Base-by-base conservation (phyloP, 2,329 filamentous ascomycete species). In the Cladobotryum mycophilum region DNA sequence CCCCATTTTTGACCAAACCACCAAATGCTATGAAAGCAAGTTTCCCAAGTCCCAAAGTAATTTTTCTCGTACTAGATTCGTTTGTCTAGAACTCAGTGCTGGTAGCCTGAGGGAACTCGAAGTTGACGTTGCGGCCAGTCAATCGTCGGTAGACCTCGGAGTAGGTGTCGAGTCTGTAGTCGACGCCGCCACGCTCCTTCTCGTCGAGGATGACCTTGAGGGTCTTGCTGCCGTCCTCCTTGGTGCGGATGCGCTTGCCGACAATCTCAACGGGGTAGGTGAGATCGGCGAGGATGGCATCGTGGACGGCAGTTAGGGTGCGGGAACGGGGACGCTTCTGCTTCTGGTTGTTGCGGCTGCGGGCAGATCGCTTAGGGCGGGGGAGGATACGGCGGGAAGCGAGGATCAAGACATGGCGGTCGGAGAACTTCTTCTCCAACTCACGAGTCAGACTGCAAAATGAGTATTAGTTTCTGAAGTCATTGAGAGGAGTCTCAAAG, bases 391-490 rank as follows among this genome's bases (percentile, higher is more conserved):
- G 93, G 84, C 93, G 93, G 71, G 92, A 95, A 67, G 93, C 93
- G 68, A 99, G 87, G 85, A 99, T 90, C 75, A 99, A 82, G 75
- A 99, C 93, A 78, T 99, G 93, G 78, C 93, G 93, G 84, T 99
- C 93, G 61, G 93, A 97, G 89, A 99, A 99, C 83, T 99, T 99
- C 90, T 99, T 99, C 88, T 99, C 93, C 72, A 99, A 91, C 84
- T 99, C 93, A 79, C 93, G 93, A 77, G 93, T 99, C 72, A 99
- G 86, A 73, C 92, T 97, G 45, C 38, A 5, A 12, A 20, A 3
- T n/a, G 5, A 18, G 3, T 3, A 43, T 50, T 47, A 38, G 43
- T 38, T 45, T 33, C n/a, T 33, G 25, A 12, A 18, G 5, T 8
- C 4, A 13, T 3, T 34, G 1, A 11, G 15, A 8, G 12, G 36